These are phyloP conservation scores for Sugiyamaella lignohabitans DNA, from an alignment of 805 yeast genomes.

Conservation along the genomic window DNA sequence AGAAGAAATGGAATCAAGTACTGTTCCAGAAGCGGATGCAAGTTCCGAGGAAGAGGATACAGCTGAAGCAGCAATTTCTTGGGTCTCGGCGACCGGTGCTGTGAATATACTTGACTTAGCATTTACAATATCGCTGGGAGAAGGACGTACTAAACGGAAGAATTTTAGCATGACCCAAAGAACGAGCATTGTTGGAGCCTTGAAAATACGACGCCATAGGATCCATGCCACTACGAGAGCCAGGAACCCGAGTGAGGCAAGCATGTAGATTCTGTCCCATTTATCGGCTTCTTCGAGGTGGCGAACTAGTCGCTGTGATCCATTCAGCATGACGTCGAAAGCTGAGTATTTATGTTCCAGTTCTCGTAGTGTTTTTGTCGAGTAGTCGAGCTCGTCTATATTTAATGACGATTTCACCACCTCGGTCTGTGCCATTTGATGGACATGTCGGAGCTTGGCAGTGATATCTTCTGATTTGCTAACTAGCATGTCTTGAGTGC, in stretches of 20 bases:
- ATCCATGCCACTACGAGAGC: slow-evolving; percentile 33
- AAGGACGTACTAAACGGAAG: slow-evolving; percentile 7
- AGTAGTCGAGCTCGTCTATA: slow-evolving; percentile 34
- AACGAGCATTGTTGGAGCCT: slow-evolving; percentile 31
- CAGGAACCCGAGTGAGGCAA: slow-evolving; percentile 33
- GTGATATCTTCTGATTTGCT: slow-evolving; percentile 25
- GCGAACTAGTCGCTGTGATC: slow-evolving; percentile 32
- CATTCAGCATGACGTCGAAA: slow-evolving; percentile 33
- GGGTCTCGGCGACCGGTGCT: neutral
- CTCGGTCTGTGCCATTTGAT: slow-evolving; percentile 34
- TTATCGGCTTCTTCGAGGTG: slow-evolving; percentile 37
- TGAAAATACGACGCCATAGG: slow-evolving; percentile 34
- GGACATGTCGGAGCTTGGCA: slow-evolving; percentile 20
- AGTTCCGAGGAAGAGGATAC: neutral
- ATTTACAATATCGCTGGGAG: neutral
- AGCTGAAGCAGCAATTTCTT: neutral
- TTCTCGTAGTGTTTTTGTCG: slow-evolving; percentile 29
- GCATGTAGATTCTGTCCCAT: slow-evolving; percentile 35
- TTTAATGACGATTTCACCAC: slow-evolving; percentile 33
- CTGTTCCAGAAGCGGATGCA: no score
- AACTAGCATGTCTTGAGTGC: slow-evolving; percentile 20
- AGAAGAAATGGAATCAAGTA: no score
- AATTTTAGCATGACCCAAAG: slow-evolving; percentile 27
- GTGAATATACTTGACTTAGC: neutral
- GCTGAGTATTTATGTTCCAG: slow-evolving; percentile 33